These are phyloP conservation scores for Exophiala aquamarina DNA, from an alignment of 2,329 filamentous ascomycete genomes.

Conservation along the genomic window DNA sequence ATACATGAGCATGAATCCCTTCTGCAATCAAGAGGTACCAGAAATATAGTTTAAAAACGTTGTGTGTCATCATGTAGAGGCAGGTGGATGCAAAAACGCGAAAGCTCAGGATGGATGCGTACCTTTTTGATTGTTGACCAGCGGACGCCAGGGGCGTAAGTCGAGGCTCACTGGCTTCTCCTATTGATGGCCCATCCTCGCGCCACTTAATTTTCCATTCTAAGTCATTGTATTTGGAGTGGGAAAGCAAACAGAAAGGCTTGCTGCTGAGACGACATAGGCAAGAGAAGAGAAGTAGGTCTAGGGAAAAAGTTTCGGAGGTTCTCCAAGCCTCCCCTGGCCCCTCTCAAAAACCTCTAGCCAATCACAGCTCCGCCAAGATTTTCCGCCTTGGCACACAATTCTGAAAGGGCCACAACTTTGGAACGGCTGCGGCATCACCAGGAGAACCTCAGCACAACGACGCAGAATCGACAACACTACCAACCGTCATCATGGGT, in stretches of 20 bases:
- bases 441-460: conserved; percentile 1
- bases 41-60: conserved; percentile 60
- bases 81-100: conserved; percentile 22
- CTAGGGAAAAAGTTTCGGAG: neutral
- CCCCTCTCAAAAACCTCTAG: neutral
- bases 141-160: too few species aligned
- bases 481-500: conserved; percentile 64
- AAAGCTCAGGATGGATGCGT: neutral
- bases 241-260: too few species aligned
- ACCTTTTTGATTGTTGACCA: neutral
- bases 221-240: too few species aligned
- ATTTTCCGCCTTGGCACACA: conserved; percentile 4
- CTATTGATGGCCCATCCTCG: too few species aligned
- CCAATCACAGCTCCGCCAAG: conserved; percentile 2
- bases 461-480: conserved; percentile 11
- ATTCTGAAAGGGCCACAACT: neutral
- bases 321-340: too few species aligned
- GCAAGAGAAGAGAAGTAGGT: too few species aligned
- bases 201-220: too few species aligned
- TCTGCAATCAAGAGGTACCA: conserved; percentile 98
- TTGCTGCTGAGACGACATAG: too few species aligned
- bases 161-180: too few species aligned
- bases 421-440: conserved; percentile 1
- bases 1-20: conserved; percentile 38
- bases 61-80: conserved; percentile 69